Base-by-base conservation (phyloP, 2,329 filamentous ascomycete genomes). In the Didymosphaeria variabile region DNA sequence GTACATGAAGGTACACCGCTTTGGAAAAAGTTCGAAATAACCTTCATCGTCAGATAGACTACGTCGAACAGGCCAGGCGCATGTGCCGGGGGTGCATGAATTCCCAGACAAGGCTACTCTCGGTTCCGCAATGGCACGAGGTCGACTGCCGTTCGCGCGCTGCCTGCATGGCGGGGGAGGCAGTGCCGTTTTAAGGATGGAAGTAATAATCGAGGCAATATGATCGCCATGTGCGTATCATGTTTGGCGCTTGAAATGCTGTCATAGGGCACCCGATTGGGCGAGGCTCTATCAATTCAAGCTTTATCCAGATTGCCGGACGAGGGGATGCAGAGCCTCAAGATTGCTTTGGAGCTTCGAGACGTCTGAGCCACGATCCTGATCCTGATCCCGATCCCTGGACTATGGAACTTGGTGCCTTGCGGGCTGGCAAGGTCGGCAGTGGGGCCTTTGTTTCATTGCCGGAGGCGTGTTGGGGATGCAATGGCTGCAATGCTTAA, bases 81-180 rank as follows among this genome's bases (percentile, higher is more conserved):
- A 68, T 64, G 55, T 67, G 67, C 65, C 71, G 65, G 62, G 32
- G 49, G 59, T 63, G 58, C 36, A 58, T 62, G 57, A 52, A 60
- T 58, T 56, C 54, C 55, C 36, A 50, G 54, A 52, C 58, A 64
- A 62, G 63, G 59, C 57, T 62, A 54, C 59, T 61, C 57, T 66
- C 55, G 58, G 58, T 49, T 61, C 47, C 65, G 55, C 23, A 60
- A 59, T 65, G 66, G 65, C 65, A 68, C 66, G 64, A 65, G 63
- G 60, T 50, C 62, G 69, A 64, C 57, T 67, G 64, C 66, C 69
- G 71, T 68, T 68, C 60, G 66, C 71, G 65, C 63, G 40, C 67
- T 56, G 42, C 53, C 61, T 50, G 65, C 62, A 55, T 49, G 59
- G 29, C 55, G 61, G 69, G 62, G 64, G 56, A 40, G 53, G 57